phyloP scores from a whole-genome alignment of 176 grass and related monocot species.

The Oryza meyeriana region DNA sequence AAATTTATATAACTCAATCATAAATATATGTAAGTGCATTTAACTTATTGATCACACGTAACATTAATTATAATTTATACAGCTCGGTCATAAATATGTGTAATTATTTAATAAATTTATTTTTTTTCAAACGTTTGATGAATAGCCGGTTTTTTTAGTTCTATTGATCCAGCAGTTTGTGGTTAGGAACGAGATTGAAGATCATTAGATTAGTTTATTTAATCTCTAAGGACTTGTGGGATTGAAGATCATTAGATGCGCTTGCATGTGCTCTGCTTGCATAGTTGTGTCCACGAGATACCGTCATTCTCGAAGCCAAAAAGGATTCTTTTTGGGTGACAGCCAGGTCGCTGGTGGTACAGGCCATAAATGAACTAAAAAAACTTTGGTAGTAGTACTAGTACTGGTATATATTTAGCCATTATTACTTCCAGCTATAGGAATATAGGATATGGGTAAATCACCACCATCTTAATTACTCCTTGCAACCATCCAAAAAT shows the following conservation, averaged over 20 bases:
- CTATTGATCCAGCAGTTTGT: neutral
- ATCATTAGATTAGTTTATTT: neutral
- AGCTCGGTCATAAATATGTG: too few relatives aligned
- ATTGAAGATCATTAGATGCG: neutral
- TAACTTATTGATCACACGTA: too few relatives aligned
- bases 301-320: neutral
- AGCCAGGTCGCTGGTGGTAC: neutral
- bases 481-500: neutral
- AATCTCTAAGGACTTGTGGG: neutral
- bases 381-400: neutral
- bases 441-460: neutral
- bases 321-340: neutral
- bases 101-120: too few relatives aligned
- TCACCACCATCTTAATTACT: neutral
- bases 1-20: too few relatives aligned
- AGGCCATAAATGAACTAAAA: neutral
- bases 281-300: slow-evolving; percentile 12
- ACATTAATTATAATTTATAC: too few relatives aligned
- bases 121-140: too few relatives aligned
- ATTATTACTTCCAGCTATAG: neutral
- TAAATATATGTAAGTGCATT: too few relatives aligned
- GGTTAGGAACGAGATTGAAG: neutral
- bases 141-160: neutral
- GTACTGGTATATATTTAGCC: neutral
- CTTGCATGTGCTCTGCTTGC: slow-evolving; percentile 6